Conservation (phyloP, 2,329 filamentous ascomycete genomes). For the Nothophoma quercina region DNA sequence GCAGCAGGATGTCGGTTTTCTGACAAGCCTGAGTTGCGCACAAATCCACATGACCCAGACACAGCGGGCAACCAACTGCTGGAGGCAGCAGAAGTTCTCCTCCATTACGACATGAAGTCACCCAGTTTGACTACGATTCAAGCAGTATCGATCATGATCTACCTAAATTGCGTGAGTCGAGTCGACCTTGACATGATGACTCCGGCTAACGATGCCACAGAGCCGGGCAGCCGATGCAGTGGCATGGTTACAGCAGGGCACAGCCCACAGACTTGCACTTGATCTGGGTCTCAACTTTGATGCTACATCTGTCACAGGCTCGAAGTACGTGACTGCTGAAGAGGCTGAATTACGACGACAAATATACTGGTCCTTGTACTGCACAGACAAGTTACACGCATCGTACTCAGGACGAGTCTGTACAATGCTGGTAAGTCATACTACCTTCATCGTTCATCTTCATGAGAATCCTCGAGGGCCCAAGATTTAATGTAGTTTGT, state of each 20-base stretch:
- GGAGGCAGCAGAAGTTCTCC: conserved; percentile 5
- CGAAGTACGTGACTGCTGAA: conserved; percentile 27
- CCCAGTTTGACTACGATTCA: conserved; percentile 51
- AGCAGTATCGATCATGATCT: conserved; percentile 41
- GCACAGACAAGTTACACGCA: conserved; percentile 46
- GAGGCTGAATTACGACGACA: conserved; percentile 46
- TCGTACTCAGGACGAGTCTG: conserved; percentile 50
- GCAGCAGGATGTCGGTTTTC: conserved; percentile 7
- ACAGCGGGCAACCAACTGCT: neutral
- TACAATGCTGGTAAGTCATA: conserved; percentile 44
- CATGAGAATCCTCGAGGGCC: neutral
- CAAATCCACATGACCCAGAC: neutral
- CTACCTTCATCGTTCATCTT: neutral
- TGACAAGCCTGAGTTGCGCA: neutral
- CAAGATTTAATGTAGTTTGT: neutral
- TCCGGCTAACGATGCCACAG: neutral
- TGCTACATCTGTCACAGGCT: conserved; percentile 33
- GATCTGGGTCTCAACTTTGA: conserved; percentile 53
- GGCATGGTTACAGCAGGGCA: conserved; percentile 5
- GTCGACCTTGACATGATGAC: too few relatives aligned
- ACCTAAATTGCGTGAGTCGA: conserved; percentile 35
- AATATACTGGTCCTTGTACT: conserved; percentile 51
- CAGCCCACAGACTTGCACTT: conserved; percentile 45
- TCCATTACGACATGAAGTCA: conserved; percentile 8
- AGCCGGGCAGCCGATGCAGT: neutral